Base-by-base conservation (phyloP, 2,329 filamentous ascomycete genomes). In the Talaromyces sp. region DNA sequence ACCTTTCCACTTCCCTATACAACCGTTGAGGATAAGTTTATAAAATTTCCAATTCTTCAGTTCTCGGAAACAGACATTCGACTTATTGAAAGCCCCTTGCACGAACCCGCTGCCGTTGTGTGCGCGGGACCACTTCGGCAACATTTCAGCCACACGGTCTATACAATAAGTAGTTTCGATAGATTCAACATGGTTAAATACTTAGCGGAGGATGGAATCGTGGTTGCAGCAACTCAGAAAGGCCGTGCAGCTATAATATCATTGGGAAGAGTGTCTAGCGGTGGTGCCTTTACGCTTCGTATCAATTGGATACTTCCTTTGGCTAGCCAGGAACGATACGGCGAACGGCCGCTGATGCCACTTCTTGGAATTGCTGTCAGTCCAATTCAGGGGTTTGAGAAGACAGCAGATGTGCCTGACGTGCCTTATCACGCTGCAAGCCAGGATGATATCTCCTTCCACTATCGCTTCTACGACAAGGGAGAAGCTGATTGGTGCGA, bases 111-210 rank as follows among this genome's bases (percentile, higher is more conserved):
- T 11, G 70, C 68, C n/a, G 68, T 76, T 1, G 54, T 77, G 64
- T 59, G 51, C 29, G 32, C 31, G 27, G 59, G 50, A 29, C 51
- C 59, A 13, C 32, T 61, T 24, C 59, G 59, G 50, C 59, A 61
- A 41, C 24, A 41, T 29, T 32, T 61, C 24, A 43, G 35, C 11
- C 55, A 35, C 7, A 50, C 41, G 2, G 49, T 55, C 17, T 55
- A 52, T 11, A 38, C 51, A 9, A 19, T 61, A 27, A 21, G 58
- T 31, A 52, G 49, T 10, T 74, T 68, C 52, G 80, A 85, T 61
- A 81, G 85, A 8, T 77, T 86, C 41, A 86, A 84, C 68, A 82
- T 85, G 78, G 73, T 80, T 26, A 78, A 81, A 13, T 80, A 85
- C 56, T 80, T 88, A 17, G 82, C 84, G 0, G 81, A 85, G 41